Base-by-base conservation (phyloP, 2,329 filamentous ascomycete species). In the Cadophora gregata region DNA sequence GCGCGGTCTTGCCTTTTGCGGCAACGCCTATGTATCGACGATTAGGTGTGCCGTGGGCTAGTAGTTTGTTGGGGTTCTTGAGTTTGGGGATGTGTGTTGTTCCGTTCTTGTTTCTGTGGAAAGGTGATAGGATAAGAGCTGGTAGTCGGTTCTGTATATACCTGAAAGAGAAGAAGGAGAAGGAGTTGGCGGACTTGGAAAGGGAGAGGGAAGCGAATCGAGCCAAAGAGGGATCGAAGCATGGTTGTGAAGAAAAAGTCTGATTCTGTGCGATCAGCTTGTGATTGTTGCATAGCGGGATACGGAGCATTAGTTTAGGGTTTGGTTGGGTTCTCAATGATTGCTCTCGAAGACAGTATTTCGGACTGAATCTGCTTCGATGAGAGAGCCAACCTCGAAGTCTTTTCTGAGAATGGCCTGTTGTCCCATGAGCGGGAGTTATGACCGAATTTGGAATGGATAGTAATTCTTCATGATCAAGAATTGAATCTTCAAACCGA, bases 101-200 rank as follows among this genome's bases (percentile, higher is more conserved):
- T 62, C 84, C 84, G 1, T 85, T 85, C 73, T 75, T 80, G 6
- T 86, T 86, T 70, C 73, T 85, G 36, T 79, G 75, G 73, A 84
- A 81, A 71, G 84, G 84, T 0, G 79, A 80, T 25, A 74, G 67
- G 65, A 80, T 86, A 50, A 76, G 83, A 47, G 80, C 77, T 61
- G 78, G 78, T 31, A 83, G 80, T 68, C 79, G 78, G 67, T 86
- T 86, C 70, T 86, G 84, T 72, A 80, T 79, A 71, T 82, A 82
- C 70, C 71, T 86, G 70, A 78, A 77, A 70, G 73, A 78, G 71
- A 76, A 75, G 68, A 81, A 73, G 48, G 62, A 50, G 29, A 67
- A 70, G n/a, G 73, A 77, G 55, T 14, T 64, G 27, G 70, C 61
- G 48, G 66, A 79, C 60, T 69, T 71, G 25, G 66, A 69, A 24